Conservation (phyloP, 2,329 filamentous ascomycete genomes). For the Scedosporium dehoogii region DNA sequence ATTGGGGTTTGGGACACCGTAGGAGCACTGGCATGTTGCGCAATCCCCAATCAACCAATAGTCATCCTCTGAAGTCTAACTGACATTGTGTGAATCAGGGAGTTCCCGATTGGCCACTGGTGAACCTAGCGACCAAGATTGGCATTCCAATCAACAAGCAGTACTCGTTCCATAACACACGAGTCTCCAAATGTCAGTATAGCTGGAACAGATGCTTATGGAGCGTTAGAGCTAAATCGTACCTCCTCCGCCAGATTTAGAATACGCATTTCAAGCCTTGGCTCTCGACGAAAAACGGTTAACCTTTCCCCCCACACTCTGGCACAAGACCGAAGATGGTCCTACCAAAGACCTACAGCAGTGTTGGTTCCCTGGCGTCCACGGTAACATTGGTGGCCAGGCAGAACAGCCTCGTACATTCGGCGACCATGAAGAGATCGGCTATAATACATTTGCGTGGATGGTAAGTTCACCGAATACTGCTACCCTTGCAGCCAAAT, state of each 20-base stretch:
- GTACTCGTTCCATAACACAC: slow-evolving; percentile 10
- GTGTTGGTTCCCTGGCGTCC: slow-evolving; percentile 60
- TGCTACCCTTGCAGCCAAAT: not conserved
- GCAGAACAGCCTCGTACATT: slow-evolving; percentile 16
- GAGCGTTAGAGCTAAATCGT: not conserved
- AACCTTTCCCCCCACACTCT: slow-evolving; percentile 19
- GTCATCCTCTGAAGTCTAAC: not conserved
- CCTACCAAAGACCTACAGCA: slow-evolving; percentile 33
- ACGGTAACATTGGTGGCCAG: slow-evolving; percentile 58
- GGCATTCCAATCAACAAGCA: slow-evolving; percentile 15
- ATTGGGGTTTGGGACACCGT: slow-evolving; percentile 38
- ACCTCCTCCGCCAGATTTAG: slow-evolving; percentile 20
- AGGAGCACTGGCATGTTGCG: slow-evolving; percentile 12
- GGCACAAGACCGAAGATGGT: slow-evolving; percentile 13
- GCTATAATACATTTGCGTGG: slow-evolving; percentile 11
- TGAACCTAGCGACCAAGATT: slow-evolving; percentile 17
- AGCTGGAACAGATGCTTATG: not conserved
- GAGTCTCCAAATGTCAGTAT: not conserved
- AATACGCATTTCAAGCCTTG: slow-evolving; percentile 45
- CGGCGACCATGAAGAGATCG: slow-evolving; percentile 8
- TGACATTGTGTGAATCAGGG: not conserved
- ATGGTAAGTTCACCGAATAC: slow-evolving; percentile 9
- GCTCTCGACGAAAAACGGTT: slow-evolving; percentile 40
- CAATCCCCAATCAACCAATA: not conserved
- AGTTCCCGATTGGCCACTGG: not conserved